Base-by-base conservation (phyloP, 805 yeast species). In the Candida krabiensis region DNA sequence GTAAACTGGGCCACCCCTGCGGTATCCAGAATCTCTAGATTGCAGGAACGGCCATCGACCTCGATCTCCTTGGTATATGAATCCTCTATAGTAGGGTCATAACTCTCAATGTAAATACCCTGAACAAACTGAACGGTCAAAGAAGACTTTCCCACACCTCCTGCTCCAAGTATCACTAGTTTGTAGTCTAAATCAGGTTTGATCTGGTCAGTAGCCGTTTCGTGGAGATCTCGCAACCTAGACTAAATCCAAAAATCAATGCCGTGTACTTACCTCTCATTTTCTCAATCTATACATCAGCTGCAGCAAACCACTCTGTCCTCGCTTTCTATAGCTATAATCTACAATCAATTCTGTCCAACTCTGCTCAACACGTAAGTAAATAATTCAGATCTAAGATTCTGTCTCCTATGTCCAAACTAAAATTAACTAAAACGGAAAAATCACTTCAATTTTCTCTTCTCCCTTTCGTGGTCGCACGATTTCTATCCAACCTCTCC, bases 21-120 rank as follows among this genome's bases (percentile, higher is more conserved):
- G 2, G 83, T 77, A 52, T 77, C 83, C 46, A 77, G 64, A 35
- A 85, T 81, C 64, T 91, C 96, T 51, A 91, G 69, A 48, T 85
- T 86, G 56, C 93, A 86, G 4, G 87, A 81, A 49, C 91, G 77
- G 23, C 89, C 95, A 60, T 91, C 96, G 24, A 91, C 81, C 53
- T 83, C 89, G 41, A 88, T 79, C 49, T 86, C 90, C 57, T 88
- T 90, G 32, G 95, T 71, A 63, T 91, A 93, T 1, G 96, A 87
- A 57, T 91, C 98, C 60, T 91, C 99, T 48, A 91, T 93, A 7
- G 99, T 93, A 7, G 99, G 98, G 56, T 91, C 98, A 64, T 91
- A 91, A 25, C 88, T 76, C 55, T 91, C 97, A 38, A 87, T 79
- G 60, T 87, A 90, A 2, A 85, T 84, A 9, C 93, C 93, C 59